Percentiles rank a stretch among this genome's conserved stretches.
These are phyloP conservation scores for Delonix regia DNA, from an alignment of 306 rosid species.

Conservation along the genomic window DNA sequence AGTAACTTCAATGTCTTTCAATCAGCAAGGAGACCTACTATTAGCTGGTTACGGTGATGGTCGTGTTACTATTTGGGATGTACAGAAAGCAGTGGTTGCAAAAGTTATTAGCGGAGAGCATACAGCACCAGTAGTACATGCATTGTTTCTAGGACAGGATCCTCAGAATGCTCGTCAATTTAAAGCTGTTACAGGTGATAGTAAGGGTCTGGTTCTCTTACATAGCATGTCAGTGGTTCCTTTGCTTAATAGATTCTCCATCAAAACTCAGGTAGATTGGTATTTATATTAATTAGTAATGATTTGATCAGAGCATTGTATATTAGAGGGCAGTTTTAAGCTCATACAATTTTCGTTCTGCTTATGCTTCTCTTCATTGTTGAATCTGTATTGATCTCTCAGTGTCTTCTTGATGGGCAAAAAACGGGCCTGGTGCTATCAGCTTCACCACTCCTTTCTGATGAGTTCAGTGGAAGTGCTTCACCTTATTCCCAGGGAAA, in stretches of 20 bases:
- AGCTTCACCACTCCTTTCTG: conserved; percentile 86
- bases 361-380: conserved; percentile 43
- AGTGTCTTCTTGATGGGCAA: conserved; percentile 99
- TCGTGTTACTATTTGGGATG: conserved; percentile 90
- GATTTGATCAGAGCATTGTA: conserved; percentile 11
- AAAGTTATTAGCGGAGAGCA: conserved; percentile 89
- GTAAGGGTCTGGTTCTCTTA: conserved; percentile 87
- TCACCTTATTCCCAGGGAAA: conserved; percentile 62
- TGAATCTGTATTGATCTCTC: conserved; percentile 46
- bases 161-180: conserved; percentile 90
- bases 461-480: conserved; percentile 69
- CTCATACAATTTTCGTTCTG: conserved; percentile 33
- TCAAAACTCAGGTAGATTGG: conserved; percentile 81
- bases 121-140: conserved; percentile 86
- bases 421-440: conserved; percentile 83
- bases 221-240: conserved; percentile 80
- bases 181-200: conserved; percentile 94
- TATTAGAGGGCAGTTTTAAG: conserved; percentile 19
- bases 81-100: conserved; percentile 71
- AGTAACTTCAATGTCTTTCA: conserved; percentile 90
- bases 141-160: conserved; percentile 86
- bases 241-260: conserved; percentile 70
- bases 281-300: conserved; percentile 32
- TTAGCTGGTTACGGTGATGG: conserved; percentile 95
- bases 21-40: conserved; percentile 94